Base-by-base conservation (phyloP, 2,329 filamentous ascomycete species). In the Orbilia blumenaviensis region DNA sequence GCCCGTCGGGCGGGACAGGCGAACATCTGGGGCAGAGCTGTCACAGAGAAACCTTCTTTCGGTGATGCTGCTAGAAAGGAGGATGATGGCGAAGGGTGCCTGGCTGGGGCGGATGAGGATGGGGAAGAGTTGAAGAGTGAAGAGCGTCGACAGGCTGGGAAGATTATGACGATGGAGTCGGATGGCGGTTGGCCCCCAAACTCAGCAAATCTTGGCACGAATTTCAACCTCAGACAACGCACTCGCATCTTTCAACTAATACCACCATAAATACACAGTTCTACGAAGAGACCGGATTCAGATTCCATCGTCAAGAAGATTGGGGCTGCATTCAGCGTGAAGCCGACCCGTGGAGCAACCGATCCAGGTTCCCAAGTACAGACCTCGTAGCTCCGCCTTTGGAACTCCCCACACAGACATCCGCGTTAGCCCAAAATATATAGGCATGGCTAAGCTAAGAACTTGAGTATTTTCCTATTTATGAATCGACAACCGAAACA, bases 1-100 rank as follows among this genome's bases (percentile, higher is more conserved):
- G 60, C 72, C 48, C 64, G 56, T 41, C 72, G 72, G 48, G 72
- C 63, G 14, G 72, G 72, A 69, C 72, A 76, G 72, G 72, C 64
- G 42, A 76, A 76, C 72, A 76, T 76, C 69, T 76, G 72, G 34
- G n/a, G 5, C 63, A 21, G 52, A 16, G 23, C 27, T 44, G n/a
- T 21, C 6, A 38, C 32, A 32, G 9, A 12, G 25, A n/a, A 16
- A 32, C 38, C 9, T 56, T 25, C 25, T 16, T 8, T 29, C 16
- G 29, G 18, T 38, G 27, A 38, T 10, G 29, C 4, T 38, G 32
- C 7, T 10, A 34, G 14, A 12, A 12, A 25, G 9, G 50, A 25
- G 16, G 18, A n/a, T 38, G 50, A 38, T 27, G 32, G 32, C 5
- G 32, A 32, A 36, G 32, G 16, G n/a, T n/a, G 48, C 16, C 27